Evolutionary conservation across 352 stramenopile species (phyloP).

Genomic region (Phytophthora hibernalis): DNA sequence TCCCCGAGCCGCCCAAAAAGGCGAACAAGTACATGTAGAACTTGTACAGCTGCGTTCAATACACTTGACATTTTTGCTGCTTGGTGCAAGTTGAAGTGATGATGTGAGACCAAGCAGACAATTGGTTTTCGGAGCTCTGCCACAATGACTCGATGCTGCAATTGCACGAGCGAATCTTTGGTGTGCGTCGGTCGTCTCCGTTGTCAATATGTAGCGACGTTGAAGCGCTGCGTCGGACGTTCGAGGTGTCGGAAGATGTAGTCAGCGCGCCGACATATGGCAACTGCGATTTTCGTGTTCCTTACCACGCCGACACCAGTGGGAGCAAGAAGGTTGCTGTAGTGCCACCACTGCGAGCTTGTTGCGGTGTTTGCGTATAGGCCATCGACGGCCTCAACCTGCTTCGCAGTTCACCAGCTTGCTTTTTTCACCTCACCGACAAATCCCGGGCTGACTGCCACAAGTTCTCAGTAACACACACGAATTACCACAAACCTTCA

Average conservation of each 20-base stretch:
- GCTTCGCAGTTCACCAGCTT: constrained; percentile 18
- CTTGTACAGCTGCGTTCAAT: background rate
- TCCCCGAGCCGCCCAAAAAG: constrained; percentile 16
- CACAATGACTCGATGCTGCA: constrained; percentile 7
- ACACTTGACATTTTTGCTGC: background rate
- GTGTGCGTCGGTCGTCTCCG: constrained; percentile 1
- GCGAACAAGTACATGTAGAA: constrained; percentile 20
- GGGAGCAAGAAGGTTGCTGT: too few species aligned
- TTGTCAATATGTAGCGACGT: constrained; percentile 13
- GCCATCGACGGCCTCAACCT: background rate
- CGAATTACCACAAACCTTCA: background rate
- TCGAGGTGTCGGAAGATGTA: constrained; percentile 27
- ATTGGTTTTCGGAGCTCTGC: background rate
- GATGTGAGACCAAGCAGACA: constrained; percentile 6
- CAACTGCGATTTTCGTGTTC: background rate
- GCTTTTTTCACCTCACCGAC: constrained; percentile 18
- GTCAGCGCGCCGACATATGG: constrained; percentile 20
- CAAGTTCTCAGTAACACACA: background rate
- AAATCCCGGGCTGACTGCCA: background rate
- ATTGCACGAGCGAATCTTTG: constrained; percentile 13
- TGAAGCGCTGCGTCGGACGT: constrained; percentile 4
- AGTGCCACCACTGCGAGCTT: too few species aligned
- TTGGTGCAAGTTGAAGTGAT: background rate
- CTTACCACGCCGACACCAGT: background rate
- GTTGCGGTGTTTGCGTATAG: too few species aligned